Conservation (phyloP, 208 protist genomes). For the Angomonas deanei region DNA sequence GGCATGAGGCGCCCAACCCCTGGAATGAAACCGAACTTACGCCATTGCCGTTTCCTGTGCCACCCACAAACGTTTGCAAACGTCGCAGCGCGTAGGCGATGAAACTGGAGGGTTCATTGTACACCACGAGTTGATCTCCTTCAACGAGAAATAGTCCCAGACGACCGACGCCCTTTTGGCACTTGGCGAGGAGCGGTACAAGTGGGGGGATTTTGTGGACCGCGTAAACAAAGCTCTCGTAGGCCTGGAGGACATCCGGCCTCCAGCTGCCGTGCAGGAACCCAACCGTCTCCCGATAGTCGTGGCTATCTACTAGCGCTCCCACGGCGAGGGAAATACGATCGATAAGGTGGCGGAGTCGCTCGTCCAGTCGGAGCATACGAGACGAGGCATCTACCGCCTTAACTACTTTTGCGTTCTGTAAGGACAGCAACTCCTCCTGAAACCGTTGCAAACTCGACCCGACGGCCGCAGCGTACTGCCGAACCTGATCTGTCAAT, state of each 20-base stretch:
- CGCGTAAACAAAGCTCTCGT: neutral
- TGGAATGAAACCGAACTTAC: neutral
- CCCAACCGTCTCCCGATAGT: neutral
- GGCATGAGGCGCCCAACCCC: slow-evolving; percentile 6
- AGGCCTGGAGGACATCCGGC: neutral
- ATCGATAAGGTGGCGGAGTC: neutral
- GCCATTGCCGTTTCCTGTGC: neutral
- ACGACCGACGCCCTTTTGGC: neutral
- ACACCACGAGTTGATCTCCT: neutral
- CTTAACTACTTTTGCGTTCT: neutral
- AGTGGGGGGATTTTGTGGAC: neutral
- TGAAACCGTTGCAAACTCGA: neutral
- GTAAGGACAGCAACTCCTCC: neutral
- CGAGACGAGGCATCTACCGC: neutral
- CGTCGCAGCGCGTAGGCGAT: neutral
- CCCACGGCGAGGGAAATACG: neutral
- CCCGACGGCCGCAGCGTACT: neutral
- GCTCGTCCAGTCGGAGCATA: neutral
- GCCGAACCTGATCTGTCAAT: too few species aligned
- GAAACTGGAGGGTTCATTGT: neutral
- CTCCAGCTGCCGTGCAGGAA: neutral
- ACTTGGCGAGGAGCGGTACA: neutral
- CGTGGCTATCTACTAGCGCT: neutral
- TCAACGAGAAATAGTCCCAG: neutral
- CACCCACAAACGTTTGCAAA: neutral